Conservation (phyloP, 768 basidiomycete species). For the Pleurotus ostreatus region DNA sequence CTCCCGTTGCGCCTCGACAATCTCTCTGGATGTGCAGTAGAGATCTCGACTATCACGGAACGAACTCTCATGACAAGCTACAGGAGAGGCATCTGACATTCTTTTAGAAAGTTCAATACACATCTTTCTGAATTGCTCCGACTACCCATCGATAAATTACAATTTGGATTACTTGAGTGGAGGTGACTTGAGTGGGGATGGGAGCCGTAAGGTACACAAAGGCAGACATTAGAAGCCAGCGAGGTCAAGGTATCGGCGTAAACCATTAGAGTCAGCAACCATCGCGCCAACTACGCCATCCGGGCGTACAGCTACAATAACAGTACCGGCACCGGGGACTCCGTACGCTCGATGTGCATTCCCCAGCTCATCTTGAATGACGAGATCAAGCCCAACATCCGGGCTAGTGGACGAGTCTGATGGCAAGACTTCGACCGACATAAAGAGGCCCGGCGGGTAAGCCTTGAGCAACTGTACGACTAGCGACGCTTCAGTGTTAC, state of each 20-base stretch:
- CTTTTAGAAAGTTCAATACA: too few species aligned
- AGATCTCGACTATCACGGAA: too few species aligned
- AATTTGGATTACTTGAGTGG: too few species aligned
- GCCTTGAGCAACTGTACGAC: not conserved
- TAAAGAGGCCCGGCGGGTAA: not conserved
- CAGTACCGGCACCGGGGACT: not conserved
- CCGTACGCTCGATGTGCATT: constrained; percentile 1
- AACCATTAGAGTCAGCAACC: not conserved
- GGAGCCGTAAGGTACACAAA: too few species aligned
- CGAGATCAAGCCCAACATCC: not conserved
- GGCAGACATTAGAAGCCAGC: not conserved
- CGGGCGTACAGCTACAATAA: not conserved
- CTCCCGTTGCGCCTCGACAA: too few species aligned
- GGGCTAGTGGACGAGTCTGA: not conserved
- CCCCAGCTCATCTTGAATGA: not conserved
- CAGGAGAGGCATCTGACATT: too few species aligned
- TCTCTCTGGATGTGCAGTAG: too few species aligned
- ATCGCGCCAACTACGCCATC: constrained; percentile 4
- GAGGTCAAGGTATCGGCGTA: not conserved
- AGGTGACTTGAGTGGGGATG: too few species aligned
- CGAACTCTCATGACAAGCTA: too few species aligned
- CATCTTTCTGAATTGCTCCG: too few species aligned
- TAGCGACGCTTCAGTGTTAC: not conserved
- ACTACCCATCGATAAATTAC: too few species aligned
- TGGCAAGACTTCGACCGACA: not conserved